These are phyloP conservation scores for Pythium rhizo-oryzae DNA, from an alignment of 352 stramenopile species.

Conservation along the genomic window DNA sequence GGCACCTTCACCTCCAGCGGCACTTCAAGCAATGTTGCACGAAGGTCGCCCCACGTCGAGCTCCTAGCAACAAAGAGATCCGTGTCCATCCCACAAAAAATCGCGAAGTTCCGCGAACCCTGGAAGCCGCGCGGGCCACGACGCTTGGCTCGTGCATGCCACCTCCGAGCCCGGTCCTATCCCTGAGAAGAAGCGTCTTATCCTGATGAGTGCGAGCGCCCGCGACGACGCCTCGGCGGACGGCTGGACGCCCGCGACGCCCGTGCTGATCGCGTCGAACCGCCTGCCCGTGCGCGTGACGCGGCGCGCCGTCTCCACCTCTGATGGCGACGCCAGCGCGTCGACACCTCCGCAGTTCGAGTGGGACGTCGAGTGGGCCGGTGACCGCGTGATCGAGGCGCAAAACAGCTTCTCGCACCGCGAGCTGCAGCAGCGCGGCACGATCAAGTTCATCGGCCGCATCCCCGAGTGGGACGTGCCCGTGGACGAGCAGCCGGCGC, in stretches of 20 bases:
- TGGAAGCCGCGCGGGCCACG: too few relatives aligned
- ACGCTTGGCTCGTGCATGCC: slow-evolving; percentile 6
- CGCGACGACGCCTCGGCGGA: slow-evolving; percentile 27
- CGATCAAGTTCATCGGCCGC: slow-evolving; percentile 77
- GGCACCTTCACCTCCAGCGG: slow-evolving; percentile 1
- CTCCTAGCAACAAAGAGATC: neutral
- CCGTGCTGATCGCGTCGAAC: slow-evolving; percentile 77
- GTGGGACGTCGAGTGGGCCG: slow-evolving; percentile 69
- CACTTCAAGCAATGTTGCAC: slow-evolving; percentile 21
- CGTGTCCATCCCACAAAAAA: slow-evolving; percentile 21
- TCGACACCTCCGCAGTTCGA: slow-evolving; percentile 18
- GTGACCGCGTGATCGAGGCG: slow-evolving; percentile 75
- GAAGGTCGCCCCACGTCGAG: slow-evolving; percentile 22
- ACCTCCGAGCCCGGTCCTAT: neutral
- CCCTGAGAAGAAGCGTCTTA: neutral
- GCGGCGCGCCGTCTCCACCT: slow-evolving; percentile 13
- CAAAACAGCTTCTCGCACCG: slow-evolving; percentile 77
- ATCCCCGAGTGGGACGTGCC: slow-evolving; percentile 58
- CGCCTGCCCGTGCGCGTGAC: slow-evolving; percentile 58
- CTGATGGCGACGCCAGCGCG: too few relatives aligned
- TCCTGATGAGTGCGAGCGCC: neutral
- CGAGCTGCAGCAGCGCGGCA: slow-evolving; percentile 62
- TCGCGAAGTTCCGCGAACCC: neutral
- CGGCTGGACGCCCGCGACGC: slow-evolving; percentile 55
- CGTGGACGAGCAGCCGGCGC: slow-evolving; percentile 48